A percentile compares a stretch with the other conserved stretches of the same genome.
phyloP scores from a whole-genome alignment of 2,329 filamentous ascomycete species.

The Colletotrichum magnum region DNA sequence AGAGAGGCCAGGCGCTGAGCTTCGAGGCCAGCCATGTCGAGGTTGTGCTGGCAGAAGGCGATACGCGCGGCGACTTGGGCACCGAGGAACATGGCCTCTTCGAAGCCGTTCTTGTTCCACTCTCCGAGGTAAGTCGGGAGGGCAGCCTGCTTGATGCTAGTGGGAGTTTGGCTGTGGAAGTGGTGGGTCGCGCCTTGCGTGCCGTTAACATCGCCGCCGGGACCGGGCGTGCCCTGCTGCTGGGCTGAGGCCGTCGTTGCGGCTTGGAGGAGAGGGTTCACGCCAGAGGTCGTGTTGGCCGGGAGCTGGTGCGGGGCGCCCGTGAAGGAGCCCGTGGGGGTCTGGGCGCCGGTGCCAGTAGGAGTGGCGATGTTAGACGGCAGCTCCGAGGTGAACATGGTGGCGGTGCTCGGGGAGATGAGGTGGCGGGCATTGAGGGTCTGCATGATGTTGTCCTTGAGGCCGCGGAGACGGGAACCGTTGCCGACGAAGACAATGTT shows the following conservation, averaged over 20 bases:
- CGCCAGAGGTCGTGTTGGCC: conserved; percentile 62
- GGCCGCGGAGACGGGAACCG: conserved; percentile 80
- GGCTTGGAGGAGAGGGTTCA: conserved; percentile 92
- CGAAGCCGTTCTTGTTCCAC: conserved; percentile 85
- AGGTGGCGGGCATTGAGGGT: conserved; percentile 87
- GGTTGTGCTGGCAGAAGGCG: conserved; percentile 71
- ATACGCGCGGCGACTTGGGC: conserved; percentile 84
- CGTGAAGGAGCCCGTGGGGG: conserved; percentile 77
- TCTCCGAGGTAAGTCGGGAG: conserved; percentile 90
- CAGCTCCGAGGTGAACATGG: conserved; percentile 97
- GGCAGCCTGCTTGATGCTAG: conserved; percentile 82
- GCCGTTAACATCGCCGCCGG: conserved; percentile 57
- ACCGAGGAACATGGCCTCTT: conserved; percentile 89
- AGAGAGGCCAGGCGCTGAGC: conserved; percentile 70
- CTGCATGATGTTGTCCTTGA: conserved; percentile 89
- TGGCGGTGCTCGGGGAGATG: conserved; percentile 91
- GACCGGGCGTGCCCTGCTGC: conserved; percentile 52
- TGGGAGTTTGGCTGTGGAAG: conserved; percentile 81
- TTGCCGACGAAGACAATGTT: conserved; percentile 93
- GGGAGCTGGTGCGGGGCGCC: conserved; percentile 68
- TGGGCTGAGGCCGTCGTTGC: conserved; percentile 79
- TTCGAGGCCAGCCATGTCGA: conserved; percentile 66
- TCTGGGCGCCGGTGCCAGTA: conserved; percentile 90
- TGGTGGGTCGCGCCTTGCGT: conserved; percentile 59
- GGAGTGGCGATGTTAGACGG: conserved; percentile 95